phyloP scores from a whole-genome alignment of 345 rosid species.

The Crucihimalaya himalaica region DNA sequence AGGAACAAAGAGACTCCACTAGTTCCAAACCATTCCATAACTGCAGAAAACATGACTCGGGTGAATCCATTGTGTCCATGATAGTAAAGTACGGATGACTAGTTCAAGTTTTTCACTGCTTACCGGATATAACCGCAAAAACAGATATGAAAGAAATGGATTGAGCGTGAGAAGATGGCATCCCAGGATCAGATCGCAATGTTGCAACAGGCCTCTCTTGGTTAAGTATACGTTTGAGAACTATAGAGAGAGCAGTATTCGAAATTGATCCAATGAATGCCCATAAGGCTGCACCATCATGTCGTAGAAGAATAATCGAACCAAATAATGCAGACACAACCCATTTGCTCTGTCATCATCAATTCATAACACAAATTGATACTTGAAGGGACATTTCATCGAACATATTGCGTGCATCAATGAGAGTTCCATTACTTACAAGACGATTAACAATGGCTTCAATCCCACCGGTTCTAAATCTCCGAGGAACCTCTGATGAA shows the following conservation, averaged over 20 bases:
- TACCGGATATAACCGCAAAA: conserved; percentile 57
- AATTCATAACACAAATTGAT: conserved; percentile 18
- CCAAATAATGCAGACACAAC: conserved; percentile 53
- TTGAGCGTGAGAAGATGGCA: conserved; percentile 94
- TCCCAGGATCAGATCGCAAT: conserved; percentile 73
- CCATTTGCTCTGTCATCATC: conserved; percentile 77
- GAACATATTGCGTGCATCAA: conserved; percentile 22
- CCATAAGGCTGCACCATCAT: conserved; percentile 75
- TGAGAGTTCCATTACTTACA: conserved; percentile 48
- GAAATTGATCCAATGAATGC: conserved; percentile 55
- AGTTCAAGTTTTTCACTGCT: neutral
- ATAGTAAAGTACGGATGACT: neutral
- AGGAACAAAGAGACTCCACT: conserved; percentile 43
- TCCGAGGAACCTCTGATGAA: conserved; percentile 30
- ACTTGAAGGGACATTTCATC: conserved; percentile 14
- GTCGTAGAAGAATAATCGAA: conserved; percentile 58
- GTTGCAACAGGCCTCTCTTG: conserved; percentile 68
- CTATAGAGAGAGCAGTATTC: conserved; percentile 50
- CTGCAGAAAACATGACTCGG: conserved; percentile 36
- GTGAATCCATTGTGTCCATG: neutral
- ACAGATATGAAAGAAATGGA: conserved; percentile 63
- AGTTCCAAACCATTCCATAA: conserved; percentile 54
- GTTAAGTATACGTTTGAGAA: conserved; percentile 63
- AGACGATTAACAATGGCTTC: conserved; percentile 62
- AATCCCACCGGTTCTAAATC: conserved; percentile 32